Base-by-base conservation (phyloP, 1,284 basidiomycete species). In the Calocybe gambosa region DNA sequence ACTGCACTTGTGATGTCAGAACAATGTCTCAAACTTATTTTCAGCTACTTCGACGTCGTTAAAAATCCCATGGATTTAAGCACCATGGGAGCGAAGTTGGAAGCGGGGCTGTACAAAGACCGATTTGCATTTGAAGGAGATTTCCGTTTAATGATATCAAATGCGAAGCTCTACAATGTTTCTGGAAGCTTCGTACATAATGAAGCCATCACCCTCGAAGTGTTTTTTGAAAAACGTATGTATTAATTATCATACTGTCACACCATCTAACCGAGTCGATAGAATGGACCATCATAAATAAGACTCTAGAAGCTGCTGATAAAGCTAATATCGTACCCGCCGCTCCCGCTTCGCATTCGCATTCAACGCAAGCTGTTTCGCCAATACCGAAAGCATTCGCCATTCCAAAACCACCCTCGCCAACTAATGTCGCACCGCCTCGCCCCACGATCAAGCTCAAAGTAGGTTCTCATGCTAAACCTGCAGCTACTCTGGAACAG, bases 61-160 rank as follows among this genome's bases (percentile, higher is more conserved):
- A 89, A 89, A 62, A 74, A 86, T 12, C 95, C 96, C 0, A 98
- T 99, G 91, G 95, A 99, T 62, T 72, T 99, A 10, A 84, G 83
- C 41, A 94, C 93, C 0, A 89, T 96, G 70, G 73, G 75, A 16
- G 88, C 88, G 45, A 98, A 96, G 65, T 70, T 99, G 19, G 85
- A 92, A 57, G 81, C 78, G 50, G 93, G 93, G 0, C 79, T 93
- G 62, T 99, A 98, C 69, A 77, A 81, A 50, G 80, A 89, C 57
- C 83, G 93, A 18, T 82, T 85, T 59, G 85, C 77, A 16, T 95
- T 98, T 62, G 84, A 87, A 57, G 73, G 76, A 15, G 95, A 99
- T 63, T 89, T 99, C 62, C 82, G 78, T 48, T 77, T 97, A 41
- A 90, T 99, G 78, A 78, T 94, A 49, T 62, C 71, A 41, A 99